Conservation (phyloP, 2,329 filamentous ascomycete genomes). For the Fusarium pseudocircinatum region DNA sequence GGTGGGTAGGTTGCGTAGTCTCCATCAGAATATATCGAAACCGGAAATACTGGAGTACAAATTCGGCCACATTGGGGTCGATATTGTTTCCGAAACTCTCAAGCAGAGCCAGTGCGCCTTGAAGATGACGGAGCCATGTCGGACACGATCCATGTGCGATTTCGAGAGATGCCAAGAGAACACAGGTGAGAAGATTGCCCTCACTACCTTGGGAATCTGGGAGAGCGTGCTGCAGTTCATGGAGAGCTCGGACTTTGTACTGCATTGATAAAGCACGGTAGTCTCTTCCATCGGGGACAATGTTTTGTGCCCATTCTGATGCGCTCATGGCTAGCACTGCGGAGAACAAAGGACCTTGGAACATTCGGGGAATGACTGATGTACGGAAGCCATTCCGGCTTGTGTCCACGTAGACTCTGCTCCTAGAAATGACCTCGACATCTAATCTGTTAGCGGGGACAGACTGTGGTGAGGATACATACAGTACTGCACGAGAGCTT, state of each 20-base stretch:
- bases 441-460: conserved; percentile 22
- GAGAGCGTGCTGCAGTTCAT: conserved; percentile 29
- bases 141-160: conserved; percentile 38
- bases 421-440: conserved; percentile 35
- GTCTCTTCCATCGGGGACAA: conserved; percentile 26
- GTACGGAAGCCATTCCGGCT: conserved; percentile 33
- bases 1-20: conserved; percentile 30
- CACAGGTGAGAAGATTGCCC: conserved; percentile 36
- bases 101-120: conserved; percentile 38
- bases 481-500: conserved; percentile 39
- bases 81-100: conserved; percentile 27
- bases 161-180: conserved; percentile 36
- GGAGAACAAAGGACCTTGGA: conserved; percentile 29
- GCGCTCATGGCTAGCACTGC: conserved; percentile 40
- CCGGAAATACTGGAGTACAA: conserved; percentile 38
- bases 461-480: background rate
- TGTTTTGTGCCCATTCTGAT: conserved; percentile 37
- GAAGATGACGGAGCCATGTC: conserved; percentile 35
- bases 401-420: conserved; percentile 39
- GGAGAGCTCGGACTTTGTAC: conserved; percentile 36
- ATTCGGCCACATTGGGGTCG: conserved; percentile 30
- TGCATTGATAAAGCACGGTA: conserved; percentile 34
- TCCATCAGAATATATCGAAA: conserved; percentile 39
- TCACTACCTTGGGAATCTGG: conserved; percentile 23
- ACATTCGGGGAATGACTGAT: conserved; percentile 36